Evolutionary conservation across 768 basidiomycete species (phyloP).

Genomic region (Lepiota venenata): DNA sequence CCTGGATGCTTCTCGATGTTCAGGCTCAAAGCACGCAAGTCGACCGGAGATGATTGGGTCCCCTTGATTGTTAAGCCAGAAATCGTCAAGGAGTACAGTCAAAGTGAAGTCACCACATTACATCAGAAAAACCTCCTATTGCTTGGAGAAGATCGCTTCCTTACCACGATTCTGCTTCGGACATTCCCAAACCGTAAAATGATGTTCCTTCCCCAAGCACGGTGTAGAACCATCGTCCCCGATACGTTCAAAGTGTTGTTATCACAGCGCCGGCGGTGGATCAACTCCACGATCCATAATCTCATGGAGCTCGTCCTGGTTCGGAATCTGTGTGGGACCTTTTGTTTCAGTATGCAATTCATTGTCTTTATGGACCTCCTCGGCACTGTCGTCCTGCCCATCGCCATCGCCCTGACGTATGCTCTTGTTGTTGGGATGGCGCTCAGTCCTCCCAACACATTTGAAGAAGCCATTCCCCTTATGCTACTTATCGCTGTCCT

Average conservation of each 20-base stretch:
- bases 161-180: slow-evolving; percentile 93
- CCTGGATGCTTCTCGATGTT: slow-evolving; percentile 99
- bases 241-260: slow-evolving; percentile 92
- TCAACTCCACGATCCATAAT: slow-evolving; percentile 99
- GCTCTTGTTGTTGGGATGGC: slow-evolving; percentile 81
- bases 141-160: slow-evolving; percentile 97
- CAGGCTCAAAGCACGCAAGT: slow-evolving; percentile 88
- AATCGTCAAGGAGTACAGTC: slow-evolving; percentile 96
- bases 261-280: slow-evolving; percentile 98
- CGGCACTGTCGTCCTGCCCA: slow-evolving; percentile 88
- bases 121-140: slow-evolving; percentile 98
- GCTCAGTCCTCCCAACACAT: slow-evolving; percentile 74
- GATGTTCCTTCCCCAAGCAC: slow-evolving; percentile 98
- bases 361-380: slow-evolving; percentile 97
- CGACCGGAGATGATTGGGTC: slow-evolving; percentile 92
- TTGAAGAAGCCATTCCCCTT: slow-evolving; percentile 92
- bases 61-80: slow-evolving; percentile 96
- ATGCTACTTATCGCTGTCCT: slow-evolving; percentile 87
- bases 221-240: slow-evolving; percentile 92
- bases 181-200: slow-evolving; percentile 99
- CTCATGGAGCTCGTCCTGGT: slow-evolving; percentile 98
- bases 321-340: slow-evolving; percentile 95
- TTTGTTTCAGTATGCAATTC: slow-evolving; percentile 99
- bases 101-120: slow-evolving; percentile 87
- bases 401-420: slow-evolving; percentile 91